A percentile compares a stretch with the other conserved stretches of the same genome.
These are phyloP conservation scores for Cyberlindnera americana DNA, from an alignment of 805 yeast genomes.

Conservation along the genomic window DNA sequence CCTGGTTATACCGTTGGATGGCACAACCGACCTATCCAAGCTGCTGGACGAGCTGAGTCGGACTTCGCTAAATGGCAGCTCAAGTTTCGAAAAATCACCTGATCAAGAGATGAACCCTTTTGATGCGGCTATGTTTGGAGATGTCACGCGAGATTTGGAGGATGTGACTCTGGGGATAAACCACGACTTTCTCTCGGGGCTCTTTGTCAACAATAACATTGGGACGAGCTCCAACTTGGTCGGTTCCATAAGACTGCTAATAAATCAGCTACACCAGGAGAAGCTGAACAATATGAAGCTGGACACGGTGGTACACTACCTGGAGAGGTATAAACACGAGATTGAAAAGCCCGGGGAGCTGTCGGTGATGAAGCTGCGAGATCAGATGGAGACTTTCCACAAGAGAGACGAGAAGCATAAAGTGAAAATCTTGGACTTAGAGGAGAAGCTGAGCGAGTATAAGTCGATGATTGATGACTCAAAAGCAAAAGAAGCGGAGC, in stretches of 20 bases:
- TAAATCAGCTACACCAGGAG: constrained; percentile 52
- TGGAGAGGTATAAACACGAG: constrained; percentile 42
- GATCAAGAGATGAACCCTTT: constrained; percentile 34
- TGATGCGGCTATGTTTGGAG: constrained; percentile 63
- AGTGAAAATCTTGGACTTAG: constrained; percentile 4
- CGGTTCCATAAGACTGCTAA: constrained; percentile 50
- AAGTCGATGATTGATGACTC: neutral
- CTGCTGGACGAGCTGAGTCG: constrained; percentile 12
- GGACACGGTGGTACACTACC: constrained; percentile 50
- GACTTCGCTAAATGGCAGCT: too few relatives aligned
- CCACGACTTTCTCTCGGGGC: constrained; percentile 48
- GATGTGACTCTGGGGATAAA: constrained; percentile 47
- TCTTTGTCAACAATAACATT: constrained; percentile 56
- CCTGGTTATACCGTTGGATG: constrained; percentile 42
- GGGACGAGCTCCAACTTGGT: constrained; percentile 55
- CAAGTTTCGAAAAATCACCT: neutral
- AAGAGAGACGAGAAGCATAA: constrained; percentile 5
- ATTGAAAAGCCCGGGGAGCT: constrained; percentile 6
- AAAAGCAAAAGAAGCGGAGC: neutral
- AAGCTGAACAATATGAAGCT: constrained; percentile 57
- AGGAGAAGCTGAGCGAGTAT: neutral
- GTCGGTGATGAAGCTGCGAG: neutral
- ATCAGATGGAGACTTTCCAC: constrained; percentile 2
- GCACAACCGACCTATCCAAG: constrained; percentile 21
- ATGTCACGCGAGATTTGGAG: constrained; percentile 45